Percentiles rank a stretch among this genome's conserved stretches.
These are phyloP conservation scores for Arthrocladium fulminans DNA, from an alignment of 2,329 filamentous ascomycete genomes.

Conservation along the genomic window DNA sequence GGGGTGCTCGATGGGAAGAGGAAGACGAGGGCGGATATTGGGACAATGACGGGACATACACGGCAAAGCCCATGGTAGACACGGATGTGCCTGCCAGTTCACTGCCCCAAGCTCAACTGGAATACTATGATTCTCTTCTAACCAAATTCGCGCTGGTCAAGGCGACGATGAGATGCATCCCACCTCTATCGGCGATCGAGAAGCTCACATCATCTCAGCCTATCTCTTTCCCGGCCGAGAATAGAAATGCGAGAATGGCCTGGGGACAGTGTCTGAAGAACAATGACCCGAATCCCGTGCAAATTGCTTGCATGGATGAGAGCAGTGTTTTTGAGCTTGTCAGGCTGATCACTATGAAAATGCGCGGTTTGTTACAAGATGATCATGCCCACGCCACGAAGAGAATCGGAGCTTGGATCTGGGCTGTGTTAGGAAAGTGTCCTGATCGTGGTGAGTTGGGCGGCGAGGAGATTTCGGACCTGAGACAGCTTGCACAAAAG, in stretches of 20 bases:
- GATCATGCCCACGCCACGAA: constrained; percentile 52
- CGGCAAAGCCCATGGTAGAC: constrained; percentile 46
- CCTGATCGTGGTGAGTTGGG: constrained; percentile 66
- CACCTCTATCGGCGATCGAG: constrained; percentile 45
- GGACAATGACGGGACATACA: constrained; percentile 66
- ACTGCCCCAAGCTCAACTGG: constrained; percentile 47
- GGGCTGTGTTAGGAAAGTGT: constrained; percentile 69
- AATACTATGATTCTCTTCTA: constrained; percentile 60
- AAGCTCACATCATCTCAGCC: constrained; percentile 47
- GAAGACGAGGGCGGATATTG: constrained; percentile 8
- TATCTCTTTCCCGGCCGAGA: constrained; percentile 46
- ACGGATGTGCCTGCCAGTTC: constrained; percentile 30
- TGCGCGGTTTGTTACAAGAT: constrained; percentile 55
- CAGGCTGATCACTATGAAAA: constrained; percentile 48
- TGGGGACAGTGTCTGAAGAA: constrained; percentile 40
- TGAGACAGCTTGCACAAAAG: constrained; percentile 71
- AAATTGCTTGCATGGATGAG: constrained; percentile 48
- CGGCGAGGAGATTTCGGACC: constrained; percentile 63
- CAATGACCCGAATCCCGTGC: constrained; percentile 40
- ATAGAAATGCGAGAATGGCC: constrained; percentile 45
- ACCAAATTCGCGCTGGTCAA: constrained; percentile 59
- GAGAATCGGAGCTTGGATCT: constrained; percentile 72
- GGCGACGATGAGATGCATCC: constrained; percentile 47
- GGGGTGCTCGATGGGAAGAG: neutral
- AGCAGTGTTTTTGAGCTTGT: constrained; percentile 58